Percentiles rank a stretch among this genome's conserved stretches.
These are phyloP conservation scores for Nicotiana tabacum DNA, from an alignment of 257 asterid species.

Conservation along the genomic window DNA sequence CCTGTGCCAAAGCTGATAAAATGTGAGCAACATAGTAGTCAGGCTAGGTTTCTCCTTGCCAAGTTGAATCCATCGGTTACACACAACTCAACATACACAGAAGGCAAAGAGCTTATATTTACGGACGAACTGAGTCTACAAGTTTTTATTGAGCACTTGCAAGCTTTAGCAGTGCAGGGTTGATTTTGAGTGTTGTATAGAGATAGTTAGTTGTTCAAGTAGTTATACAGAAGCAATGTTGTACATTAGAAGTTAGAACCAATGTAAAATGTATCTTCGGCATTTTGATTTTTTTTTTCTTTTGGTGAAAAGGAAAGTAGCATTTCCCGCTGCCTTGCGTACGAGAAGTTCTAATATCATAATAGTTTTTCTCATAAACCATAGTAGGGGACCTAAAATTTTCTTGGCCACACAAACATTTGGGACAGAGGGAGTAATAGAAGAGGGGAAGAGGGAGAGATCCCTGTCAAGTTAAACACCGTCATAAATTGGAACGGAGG, in stretches of 20 bases:
- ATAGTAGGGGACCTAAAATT: no score
- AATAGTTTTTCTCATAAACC: no score
- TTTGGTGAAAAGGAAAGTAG: neutral
- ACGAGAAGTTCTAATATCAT: neutral
- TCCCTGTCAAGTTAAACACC: no score
- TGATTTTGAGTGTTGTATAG: constrained; percentile 20
- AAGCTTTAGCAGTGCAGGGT: constrained; percentile 86
- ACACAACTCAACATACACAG: constrained; percentile 46
- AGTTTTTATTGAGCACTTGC: constrained; percentile 77
- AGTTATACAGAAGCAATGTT: neutral
- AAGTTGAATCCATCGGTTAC: constrained; percentile 88
- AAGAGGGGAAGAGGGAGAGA: no score
- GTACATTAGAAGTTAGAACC: constrained; percentile 21
- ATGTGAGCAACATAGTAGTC: constrained; percentile 95
- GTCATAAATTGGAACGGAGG: no score
- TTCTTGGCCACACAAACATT: no score
- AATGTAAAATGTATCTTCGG: neutral
- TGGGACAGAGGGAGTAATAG: no score
- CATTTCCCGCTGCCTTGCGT: neutral
- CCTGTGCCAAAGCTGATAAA: constrained; percentile 82
- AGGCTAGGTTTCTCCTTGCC: constrained; percentile 90
- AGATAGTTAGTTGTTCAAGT: neutral
- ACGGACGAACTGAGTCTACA: constrained; percentile 89
- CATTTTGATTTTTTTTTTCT: neutral
- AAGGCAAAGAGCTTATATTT: constrained; percentile 64